A percentile compares a stretch with the other conserved stretches of the same genome.
Conservation (phyloP, 2,329 filamentous ascomycete genomes). For the Herpotrichia juniperi region DNA sequence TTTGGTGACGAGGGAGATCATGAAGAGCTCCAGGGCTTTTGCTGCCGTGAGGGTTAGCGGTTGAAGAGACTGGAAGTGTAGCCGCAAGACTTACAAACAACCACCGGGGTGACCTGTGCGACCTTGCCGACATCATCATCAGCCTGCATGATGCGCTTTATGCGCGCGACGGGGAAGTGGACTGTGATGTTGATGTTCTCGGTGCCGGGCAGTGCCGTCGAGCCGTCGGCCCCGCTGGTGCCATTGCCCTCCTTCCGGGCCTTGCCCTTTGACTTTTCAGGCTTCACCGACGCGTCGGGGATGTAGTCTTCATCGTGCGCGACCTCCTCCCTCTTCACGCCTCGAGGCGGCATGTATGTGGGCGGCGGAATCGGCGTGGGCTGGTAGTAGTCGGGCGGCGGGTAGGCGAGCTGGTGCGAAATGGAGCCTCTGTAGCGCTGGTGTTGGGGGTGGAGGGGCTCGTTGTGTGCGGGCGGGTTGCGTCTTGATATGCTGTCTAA, state of each 20-base stretch:
- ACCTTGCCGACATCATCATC: conserved; percentile 99
- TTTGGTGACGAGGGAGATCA: conserved; percentile 91
- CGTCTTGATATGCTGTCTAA: conserved; percentile 60
- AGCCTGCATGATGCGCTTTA: conserved; percentile 99
- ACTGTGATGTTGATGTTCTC: conserved; percentile 80
- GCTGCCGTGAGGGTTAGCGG: conserved; percentile 53
- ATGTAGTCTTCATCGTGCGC: conserved; percentile 45
- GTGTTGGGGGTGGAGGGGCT: conserved; percentile 44
- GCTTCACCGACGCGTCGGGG: conserved; percentile 34
- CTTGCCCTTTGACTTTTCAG: conserved; percentile 30
- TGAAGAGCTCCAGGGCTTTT: conserved; percentile 96
- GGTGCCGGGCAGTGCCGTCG: conserved; percentile 35
- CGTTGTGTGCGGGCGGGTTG: conserved; percentile 47
- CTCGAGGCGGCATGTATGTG: conserved; percentile 24
- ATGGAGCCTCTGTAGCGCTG: conserved; percentile 43
- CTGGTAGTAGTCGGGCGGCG: conserved; percentile 24
- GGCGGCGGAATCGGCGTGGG: conserved; percentile 13
- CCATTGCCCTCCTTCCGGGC: conserved; percentile 29
- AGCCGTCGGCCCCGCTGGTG: conserved; percentile 12
- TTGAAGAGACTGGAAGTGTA: background rate
- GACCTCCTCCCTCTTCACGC: conserved; percentile 30
- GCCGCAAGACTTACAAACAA: conserved; percentile 67
- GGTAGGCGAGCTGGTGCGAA: conserved; percentile 33
- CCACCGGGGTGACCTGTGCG: conserved; percentile 94
- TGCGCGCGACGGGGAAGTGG: conserved; percentile 95